These are phyloP conservation scores for Paracamarosporium sp. DNA, from an alignment of 2,329 filamentous ascomycete genomes.

Conservation along the genomic window DNA sequence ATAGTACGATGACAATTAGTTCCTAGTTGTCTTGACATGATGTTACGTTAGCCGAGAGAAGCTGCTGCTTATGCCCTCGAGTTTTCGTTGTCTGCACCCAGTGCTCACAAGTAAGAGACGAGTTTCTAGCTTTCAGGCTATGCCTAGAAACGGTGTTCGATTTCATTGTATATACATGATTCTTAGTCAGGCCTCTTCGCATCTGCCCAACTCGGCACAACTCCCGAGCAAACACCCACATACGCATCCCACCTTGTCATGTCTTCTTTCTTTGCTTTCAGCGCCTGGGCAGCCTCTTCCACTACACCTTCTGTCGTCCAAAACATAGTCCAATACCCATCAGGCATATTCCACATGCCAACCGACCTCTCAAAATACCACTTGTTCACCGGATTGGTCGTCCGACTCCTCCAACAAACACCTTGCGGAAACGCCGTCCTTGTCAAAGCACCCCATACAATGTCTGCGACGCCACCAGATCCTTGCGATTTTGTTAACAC, in stretches of 20 bases:
- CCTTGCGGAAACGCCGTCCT: conserved; percentile 85
- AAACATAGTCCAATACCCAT: conserved; percentile 97
- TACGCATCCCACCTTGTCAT: conserved; percentile 55
- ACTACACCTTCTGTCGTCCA: conserved; percentile 76
- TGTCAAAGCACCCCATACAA: conserved; percentile 96
- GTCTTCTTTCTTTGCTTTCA: conserved; percentile 34
- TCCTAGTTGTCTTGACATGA: too few relatives aligned
- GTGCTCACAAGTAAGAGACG: too few relatives aligned
- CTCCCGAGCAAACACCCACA: conserved; percentile 54
- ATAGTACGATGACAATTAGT: too few relatives aligned
- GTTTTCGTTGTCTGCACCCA: too few relatives aligned
- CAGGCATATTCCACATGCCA: conserved; percentile 81
- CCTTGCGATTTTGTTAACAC: conserved; percentile 89
- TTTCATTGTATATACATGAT: neutral
- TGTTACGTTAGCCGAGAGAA: too few relatives aligned
- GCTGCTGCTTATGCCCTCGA: too few relatives aligned
- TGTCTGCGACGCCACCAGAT: conserved; percentile 89
- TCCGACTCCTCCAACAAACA: conserved; percentile 89
- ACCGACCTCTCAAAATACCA: conserved; percentile 96
- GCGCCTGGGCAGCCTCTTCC: conserved; percentile 61
- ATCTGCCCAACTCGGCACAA: conserved; percentile 58
- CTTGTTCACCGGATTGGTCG: conserved; percentile 95
- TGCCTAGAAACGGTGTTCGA: too few relatives aligned
- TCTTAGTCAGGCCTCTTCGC: conserved; percentile 37
- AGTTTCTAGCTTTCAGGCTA: too few relatives aligned